Evolutionary conservation across 1,139 yeast genomes (phyloP), one percentile per base, ranked within the genome.

Genomic region (Sugiyamaella japonica): DNA sequence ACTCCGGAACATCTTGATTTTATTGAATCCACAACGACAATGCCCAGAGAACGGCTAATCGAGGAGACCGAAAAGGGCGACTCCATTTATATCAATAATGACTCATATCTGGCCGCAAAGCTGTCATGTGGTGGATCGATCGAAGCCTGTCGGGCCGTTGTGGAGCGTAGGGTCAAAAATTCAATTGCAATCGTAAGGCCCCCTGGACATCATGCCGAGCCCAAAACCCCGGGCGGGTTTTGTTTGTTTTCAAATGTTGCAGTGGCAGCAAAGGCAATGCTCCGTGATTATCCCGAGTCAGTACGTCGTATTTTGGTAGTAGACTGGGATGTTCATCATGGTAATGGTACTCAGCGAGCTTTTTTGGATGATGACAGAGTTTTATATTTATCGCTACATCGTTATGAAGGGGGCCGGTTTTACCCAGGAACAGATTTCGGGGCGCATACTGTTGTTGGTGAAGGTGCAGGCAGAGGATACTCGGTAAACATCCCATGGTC

Each of bases 161-260:
- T 93, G 9, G 98, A 91, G 69, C 96, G 97, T 1, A 76, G 78
- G 56, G 98, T 91, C 31, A 90, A 90, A 67, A 95, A 95, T 68
- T 86, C 97, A 0, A 70, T 95, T 55, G 99, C 99, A 0, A 89
- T 95, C 12, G 97, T 95, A 12, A 81, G 99, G 61, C 99, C 99
- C 1, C 99, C 99, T 0, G 99, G 99, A 1, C 99, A 95, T 72
- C 99, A 95, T 68, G 98, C 99, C 1, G 99, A 95, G 67, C 98
- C 99, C 0, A 95, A 89, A 59, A 77, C 90, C 16, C 96, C 99
- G 0, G 98, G 97, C 44, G 99, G 99, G 23, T 95, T 95, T 70
- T 95, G 99, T 72, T 75, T 95, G 51, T 95, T 95, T 69, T 87
- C 96, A 60, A 95, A 95, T 66, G 99, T 93, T 41, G 97, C 99